phyloP scores from a whole-genome alignment of 352 stramenopile species.

The Globisporangium megalacanthum region DNA sequence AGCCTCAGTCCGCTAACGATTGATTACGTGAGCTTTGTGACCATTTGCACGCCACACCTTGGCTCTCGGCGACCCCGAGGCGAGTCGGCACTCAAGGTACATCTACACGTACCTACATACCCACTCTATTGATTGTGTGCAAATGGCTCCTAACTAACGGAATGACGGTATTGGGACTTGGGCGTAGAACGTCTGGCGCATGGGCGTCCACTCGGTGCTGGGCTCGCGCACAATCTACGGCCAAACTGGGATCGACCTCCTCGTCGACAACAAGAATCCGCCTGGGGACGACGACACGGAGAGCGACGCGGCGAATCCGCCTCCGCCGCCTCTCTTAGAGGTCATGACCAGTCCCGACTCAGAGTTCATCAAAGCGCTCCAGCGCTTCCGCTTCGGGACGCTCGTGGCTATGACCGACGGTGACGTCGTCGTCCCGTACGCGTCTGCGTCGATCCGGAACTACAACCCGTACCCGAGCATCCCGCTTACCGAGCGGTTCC shows the following conservation, averaged over 20 bases:
- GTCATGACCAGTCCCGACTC: conserved; percentile 60
- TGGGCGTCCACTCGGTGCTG: conserved; percentile 69
- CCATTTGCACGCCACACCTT: conserved; percentile 75
- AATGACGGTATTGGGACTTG: not conserved
- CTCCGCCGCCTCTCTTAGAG: conserved; percentile 34
- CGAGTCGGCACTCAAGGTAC: conserved; percentile 58
- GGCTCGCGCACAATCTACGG: conserved; percentile 61
- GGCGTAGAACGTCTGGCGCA: conserved; percentile 54
- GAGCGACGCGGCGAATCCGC: not conserved
- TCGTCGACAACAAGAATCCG: conserved; percentile 36
- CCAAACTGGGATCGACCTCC: conserved; percentile 66
- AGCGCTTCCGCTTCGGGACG: conserved; percentile 50
- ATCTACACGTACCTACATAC: not conserved
- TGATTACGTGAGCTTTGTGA: conserved; percentile 70
- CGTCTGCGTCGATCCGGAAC: conserved; percentile 67
- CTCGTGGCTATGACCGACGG: conserved; percentile 74
- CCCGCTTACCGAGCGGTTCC: conserved; percentile 43
- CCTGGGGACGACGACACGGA: conserved; percentile 1
- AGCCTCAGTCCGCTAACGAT: conserved; percentile 53
- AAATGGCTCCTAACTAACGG: too few species aligned
- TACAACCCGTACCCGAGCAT: conserved; percentile 59
- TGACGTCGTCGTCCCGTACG: conserved; percentile 66
- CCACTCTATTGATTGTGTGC: too few species aligned
- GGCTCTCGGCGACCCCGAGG: conserved; percentile 62
- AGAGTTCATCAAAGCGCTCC: conserved; percentile 46